Conservation (phyloP, 176 grass and related monocot genomes). For the Musa itinerans region DNA sequence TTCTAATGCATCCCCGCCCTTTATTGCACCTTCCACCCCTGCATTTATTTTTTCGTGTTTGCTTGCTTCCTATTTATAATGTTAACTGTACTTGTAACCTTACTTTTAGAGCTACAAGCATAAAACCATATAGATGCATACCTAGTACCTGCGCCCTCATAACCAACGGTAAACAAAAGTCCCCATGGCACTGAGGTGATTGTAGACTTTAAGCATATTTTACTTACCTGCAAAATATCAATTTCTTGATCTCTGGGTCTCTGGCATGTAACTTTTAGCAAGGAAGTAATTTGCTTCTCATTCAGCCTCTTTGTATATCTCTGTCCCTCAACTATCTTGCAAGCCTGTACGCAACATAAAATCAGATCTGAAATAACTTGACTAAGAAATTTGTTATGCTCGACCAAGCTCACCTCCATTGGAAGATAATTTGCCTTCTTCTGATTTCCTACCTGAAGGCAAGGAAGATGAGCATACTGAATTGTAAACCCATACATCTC, state of each 20-base stretch:
- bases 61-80: no score
- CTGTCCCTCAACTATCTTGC: conserved; percentile 97
- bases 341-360: conserved; percentile 40
- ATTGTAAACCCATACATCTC: conserved; percentile 99
- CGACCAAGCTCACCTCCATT: conserved; percentile 61
- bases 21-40: no score
- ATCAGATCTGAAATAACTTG: conserved; percentile 14
- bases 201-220: neutral
- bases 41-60: no score
- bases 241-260: conserved; percentile 96
- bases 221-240: conserved; percentile 78
- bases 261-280: conserved; percentile 95
- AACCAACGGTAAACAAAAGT: no score
- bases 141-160: no score
- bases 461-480: conserved; percentile 81
- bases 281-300: conserved; percentile 94
- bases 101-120: no score
- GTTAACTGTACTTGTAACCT: no score
- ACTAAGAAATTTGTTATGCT: neutral
- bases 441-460: conserved; percentile 97
- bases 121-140: no score
- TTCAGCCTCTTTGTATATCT: conserved; percentile 99
- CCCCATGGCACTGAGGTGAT: neutral
- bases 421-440: conserved; percentile 98
- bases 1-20: no score